Evolutionary conservation across 192 early-diverging fungal genomes (phyloP).

Genomic region (Coemansia sp.): DNA sequence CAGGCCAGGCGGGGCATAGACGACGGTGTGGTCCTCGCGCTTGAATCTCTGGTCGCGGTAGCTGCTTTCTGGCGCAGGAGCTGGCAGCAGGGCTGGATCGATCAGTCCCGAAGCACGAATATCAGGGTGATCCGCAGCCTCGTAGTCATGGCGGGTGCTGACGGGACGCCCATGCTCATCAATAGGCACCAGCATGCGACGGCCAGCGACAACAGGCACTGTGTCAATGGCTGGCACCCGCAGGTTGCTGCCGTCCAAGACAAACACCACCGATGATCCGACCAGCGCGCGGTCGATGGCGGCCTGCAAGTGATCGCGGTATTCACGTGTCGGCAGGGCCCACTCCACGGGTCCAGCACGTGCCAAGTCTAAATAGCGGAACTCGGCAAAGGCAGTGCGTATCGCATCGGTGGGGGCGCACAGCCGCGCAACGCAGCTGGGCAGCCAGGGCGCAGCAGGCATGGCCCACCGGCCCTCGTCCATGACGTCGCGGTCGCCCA

Average conservation of each 20-base stretch:
- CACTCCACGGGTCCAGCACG: slow-evolving; percentile 12
- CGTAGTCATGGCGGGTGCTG: slow-evolving; percentile 61
- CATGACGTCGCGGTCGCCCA: slow-evolving; percentile 65
- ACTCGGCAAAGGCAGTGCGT: slow-evolving; percentile 43
- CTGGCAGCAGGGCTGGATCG: slow-evolving; percentile 32
- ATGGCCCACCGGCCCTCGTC: slow-evolving; percentile 76
- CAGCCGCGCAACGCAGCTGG: slow-evolving; percentile 36
- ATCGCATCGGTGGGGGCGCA: slow-evolving; percentile 59
- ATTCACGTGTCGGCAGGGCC: slow-evolving; percentile 32
- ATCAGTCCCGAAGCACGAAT: slow-evolving; percentile 15
- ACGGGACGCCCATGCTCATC: slow-evolving; percentile 60
- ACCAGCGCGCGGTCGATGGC: slow-evolving; percentile 49
- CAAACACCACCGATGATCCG: slow-evolving; percentile 60
- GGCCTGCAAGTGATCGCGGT: slow-evolving; percentile 27
- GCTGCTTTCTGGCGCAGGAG: slow-evolving; percentile 42
- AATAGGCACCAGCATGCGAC: slow-evolving; percentile 81
- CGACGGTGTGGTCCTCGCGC: slow-evolving; percentile 66
- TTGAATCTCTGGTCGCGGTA: slow-evolving; percentile 59
- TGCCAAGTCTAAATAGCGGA: slow-evolving; percentile 27
- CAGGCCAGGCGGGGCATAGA: slow-evolving; percentile 75
- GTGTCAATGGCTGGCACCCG: slow-evolving; percentile 87
- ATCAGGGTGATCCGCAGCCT: slow-evolving; percentile 61
- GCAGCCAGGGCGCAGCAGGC: slow-evolving; percentile 56
- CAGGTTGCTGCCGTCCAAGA: slow-evolving; percentile 66
- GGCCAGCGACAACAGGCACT: slow-evolving; percentile 77